Base-by-base conservation (phyloP, 208 protist genomes). In the Acanthamoeba sp. region DNA sequence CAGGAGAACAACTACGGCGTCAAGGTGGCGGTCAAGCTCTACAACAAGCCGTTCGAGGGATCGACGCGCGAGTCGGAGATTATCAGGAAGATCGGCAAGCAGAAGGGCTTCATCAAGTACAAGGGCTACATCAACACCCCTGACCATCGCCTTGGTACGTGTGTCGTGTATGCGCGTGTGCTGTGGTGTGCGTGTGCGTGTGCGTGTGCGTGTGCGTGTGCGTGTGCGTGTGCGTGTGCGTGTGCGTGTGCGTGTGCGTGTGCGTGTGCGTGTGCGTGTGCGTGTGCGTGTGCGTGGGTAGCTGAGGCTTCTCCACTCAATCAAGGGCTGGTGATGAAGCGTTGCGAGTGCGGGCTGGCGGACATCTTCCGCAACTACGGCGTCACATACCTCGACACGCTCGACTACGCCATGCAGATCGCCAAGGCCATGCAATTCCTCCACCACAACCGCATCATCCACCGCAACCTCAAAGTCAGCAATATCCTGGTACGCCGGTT, bases 11-110 rank as follows among this genome's bases (percentile, higher is more conserved):
- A 92, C 42, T 92, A 92, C 32, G 87, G 87, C 38, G 57, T 38
- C 22, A 92, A 92, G 40, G 87, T 92, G 55, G 87, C 87, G 34
- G 87, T 92, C 34, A 92, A 92, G 87, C 57, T 92, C 14, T 92
- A 29, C 62, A 45, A 92, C 34, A 40, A 73, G 57, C 87, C 87
- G 27, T 92, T 92, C 27, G 29, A 7, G 3, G 45, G 27, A 24
- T 52, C 87, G 36, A 92, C 87, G 24, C 87, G 87, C 40, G 87
- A 92, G 36, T 29, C 38, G 14, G 87, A 92, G 24, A 38, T 92
- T 29, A 20, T 78, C 20, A n/a, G n/a, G 24, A 76, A 69, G 59
- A 34, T 76, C 87, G 36, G 62, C 59, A 76, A 76, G 45, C 59
- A 92, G 62, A 92, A 92, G 62, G 24, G 32, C 55, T 92, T 92